Base-by-base conservation (phyloP, 1,139 yeast genomes). In the Pichia sp. region DNA sequence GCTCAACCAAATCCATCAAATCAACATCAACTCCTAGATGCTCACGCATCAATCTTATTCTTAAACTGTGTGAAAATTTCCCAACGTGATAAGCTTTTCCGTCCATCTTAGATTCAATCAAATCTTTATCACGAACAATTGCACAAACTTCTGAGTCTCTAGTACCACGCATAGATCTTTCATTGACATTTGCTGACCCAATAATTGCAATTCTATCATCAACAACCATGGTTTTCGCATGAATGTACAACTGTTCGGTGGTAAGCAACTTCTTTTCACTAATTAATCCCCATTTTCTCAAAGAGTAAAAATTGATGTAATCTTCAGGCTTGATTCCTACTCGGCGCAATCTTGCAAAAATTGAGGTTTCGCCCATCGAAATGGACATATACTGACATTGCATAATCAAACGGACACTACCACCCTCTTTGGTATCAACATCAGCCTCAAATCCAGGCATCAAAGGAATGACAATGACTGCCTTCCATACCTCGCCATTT, bases 381-480 rank as follows among this genome's bases (percentile, higher is more conserved):
- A 95, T 95, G 1, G 96, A 86, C 82, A 88, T 84, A 69, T 83
- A 95, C 71, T 95, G 98, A 67, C 98, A 90, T 72, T 92, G 95
- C 96, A 93, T 92, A 63, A 95, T 95, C 38, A 93, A 87, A 64
- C 99, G 81, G 6, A 95, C 93, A 26, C 96, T 83, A 0, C 97
- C 87, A 5, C 97, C 99, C 62, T 90, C 97, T 6, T 95, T 88
- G 61, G 88, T 82, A 68, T 93, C 98, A 40, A 95, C 96, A 62
- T 90, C 90, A 16, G 96, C 85, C 66, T 89, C 96, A 69, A 95
- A 95, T 0, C 99, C 99, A 1, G 99, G 99, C 95, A 93, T 90
- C 62, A 95, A 75, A 3, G 99, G 99, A 58, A 95, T 90, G 5
- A 93, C 80, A 58, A 93, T 85, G 19, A 90, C 80, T 1, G 98